A percentile compares a stretch with the other conserved stretches of the same genome.
phyloP scores from a whole-genome alignment of 371 early-diverging fungal genomes.

The Capniomyces stellatus region DNA sequence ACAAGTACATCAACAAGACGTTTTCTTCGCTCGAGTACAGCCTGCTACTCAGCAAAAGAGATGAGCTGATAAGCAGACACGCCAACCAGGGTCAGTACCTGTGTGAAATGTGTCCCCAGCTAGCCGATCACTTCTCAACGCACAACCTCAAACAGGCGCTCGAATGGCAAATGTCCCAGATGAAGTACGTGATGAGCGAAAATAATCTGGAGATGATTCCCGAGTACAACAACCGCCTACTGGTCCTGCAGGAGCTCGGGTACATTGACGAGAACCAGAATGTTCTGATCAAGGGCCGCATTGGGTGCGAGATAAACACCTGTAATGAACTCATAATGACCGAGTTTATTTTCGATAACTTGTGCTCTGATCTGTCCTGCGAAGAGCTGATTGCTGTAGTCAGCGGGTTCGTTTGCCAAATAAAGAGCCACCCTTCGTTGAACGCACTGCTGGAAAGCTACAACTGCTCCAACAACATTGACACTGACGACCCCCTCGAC shows the following conservation, averaged over 20 bases:
- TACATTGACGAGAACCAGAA: conserved; percentile 70
- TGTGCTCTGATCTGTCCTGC: conserved; percentile 71
- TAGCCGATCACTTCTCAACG: conserved; percentile 33
- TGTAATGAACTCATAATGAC: conserved; percentile 94
- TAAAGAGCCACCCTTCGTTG: conserved; percentile 26
- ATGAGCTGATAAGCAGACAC: no score
- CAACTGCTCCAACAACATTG: conserved; percentile 28
- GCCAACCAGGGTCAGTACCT: no score
- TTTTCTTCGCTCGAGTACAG: no score
- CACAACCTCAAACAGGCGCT: conserved; percentile 48
- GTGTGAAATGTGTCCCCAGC: conserved; percentile 3
- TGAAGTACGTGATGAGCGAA: conserved; percentile 62
- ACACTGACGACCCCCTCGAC: conserved; percentile 39
- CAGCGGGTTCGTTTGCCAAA: conserved; percentile 94
- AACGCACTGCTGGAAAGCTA: conserved; percentile 4
- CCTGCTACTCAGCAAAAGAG: no score
- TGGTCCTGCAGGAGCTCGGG: conserved; percentile 53
- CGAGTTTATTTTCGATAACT: conserved; percentile 94
- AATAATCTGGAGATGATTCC: conserved; percentile 83
- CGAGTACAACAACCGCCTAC: conserved; percentile 75
- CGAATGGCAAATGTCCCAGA: conserved; percentile 43
- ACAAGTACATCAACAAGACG: no score
- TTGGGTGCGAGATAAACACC: conserved; percentile 81
- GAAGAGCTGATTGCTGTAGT: conserved; percentile 91
- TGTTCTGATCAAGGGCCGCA: conserved; percentile 95